Evolutionary conservation across 225 moss, liverwort and hornwort genomes (phyloP).

Genomic region (Marchantia paleacea): DNA sequence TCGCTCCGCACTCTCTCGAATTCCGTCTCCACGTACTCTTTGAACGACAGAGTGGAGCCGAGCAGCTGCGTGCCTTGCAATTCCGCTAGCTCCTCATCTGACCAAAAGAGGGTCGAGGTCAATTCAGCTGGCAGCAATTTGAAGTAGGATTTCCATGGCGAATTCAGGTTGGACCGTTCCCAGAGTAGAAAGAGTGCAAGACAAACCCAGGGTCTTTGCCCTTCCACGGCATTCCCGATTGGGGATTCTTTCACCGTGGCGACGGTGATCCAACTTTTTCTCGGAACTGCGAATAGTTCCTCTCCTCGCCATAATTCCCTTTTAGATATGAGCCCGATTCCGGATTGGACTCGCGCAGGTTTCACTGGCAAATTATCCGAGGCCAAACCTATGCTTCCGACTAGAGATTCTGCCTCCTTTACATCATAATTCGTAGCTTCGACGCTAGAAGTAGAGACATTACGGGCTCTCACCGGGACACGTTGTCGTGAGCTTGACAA

Average conservation of each 20-base stretch:
- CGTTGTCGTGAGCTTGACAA: not conserved
- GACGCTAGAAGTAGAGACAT: conserved; percentile 2
- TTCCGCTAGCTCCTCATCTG: conserved; percentile 15
- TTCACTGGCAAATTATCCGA: conserved; percentile 24
- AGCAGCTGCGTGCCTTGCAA: conserved; percentile 69
- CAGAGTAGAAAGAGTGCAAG: conserved; percentile 67
- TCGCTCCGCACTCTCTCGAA: conserved; percentile 50
- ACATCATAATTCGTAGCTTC: not conserved
- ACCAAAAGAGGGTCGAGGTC: conserved; percentile 90
- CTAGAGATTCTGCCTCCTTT: conserved; percentile 25
- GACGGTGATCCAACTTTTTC: conserved; percentile 67
- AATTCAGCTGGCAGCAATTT: conserved; percentile 56
- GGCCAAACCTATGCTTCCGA: conserved; percentile 35
- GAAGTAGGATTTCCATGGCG: conserved; percentile 80
- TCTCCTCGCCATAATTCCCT: conserved; percentile 66
- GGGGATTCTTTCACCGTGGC: conserved; percentile 52
- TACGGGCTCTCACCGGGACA: not conserved
- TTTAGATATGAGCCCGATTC: conserved; percentile 65
- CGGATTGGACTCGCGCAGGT: conserved; percentile 34
- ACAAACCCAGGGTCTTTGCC: conserved; percentile 70
- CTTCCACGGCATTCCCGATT: conserved; percentile 49
- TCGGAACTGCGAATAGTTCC: conserved; percentile 63
- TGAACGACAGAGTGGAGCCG: conserved; percentile 63
- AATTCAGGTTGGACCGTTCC: conserved; percentile 55
- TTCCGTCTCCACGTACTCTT: conserved; percentile 71